Base-by-base conservation (phyloP, 805 yeast species). In the Candida berthetii region DNA sequence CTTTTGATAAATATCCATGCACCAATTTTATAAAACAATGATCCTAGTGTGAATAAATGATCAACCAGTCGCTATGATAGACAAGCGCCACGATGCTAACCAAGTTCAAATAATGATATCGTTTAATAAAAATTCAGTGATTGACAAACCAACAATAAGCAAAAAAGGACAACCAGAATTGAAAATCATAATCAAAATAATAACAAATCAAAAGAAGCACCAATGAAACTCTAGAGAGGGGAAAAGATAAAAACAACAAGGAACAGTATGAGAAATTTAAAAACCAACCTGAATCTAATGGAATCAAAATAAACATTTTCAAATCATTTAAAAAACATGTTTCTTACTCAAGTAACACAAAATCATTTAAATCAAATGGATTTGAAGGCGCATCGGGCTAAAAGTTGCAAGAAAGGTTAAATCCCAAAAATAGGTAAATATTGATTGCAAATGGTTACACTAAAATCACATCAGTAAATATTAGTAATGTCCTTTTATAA, bases 361-460 rank as follows among this genome's bases (percentile, higher is more conserved):
- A 56, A 38, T 56, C 61, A 55, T 53, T 51, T 48, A 56, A 53
- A 41, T 56, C 59, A 50, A 56, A 56, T 38, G 54, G 41, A 48
- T 48, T 51, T 46, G 58, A 54, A 48, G 58, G 61, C 61, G 61
- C 61, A 52, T 56, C 61, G 54, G 61, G 61, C 61, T 22, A 18
- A 28, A 34, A 39, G 25, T 22, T 22, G 25, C 25, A 22, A 22
- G 25, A 9, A 22, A 52, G 52, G 46, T 43, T 46, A 40, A 35
- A 28, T 34, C 15, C 18, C 13, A 15, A 24, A 25, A 37, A 19
- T 20, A 25, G 17, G 28, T 29, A 15, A 19, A 11, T 10, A 32
- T 36, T 35, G 17, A 31, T 15, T 19, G 14, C 27, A 24, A n/a
- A 22, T 32, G 33, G 24, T 18, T 32, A 37, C n/a, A n/a, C n/a